Percentiles rank a stretch among this genome's conserved stretches.
These are phyloP conservation scores for Leptographium wingfieldii DNA, from an alignment of 2,329 filamentous ascomycete genomes.

Conservation along the genomic window DNA sequence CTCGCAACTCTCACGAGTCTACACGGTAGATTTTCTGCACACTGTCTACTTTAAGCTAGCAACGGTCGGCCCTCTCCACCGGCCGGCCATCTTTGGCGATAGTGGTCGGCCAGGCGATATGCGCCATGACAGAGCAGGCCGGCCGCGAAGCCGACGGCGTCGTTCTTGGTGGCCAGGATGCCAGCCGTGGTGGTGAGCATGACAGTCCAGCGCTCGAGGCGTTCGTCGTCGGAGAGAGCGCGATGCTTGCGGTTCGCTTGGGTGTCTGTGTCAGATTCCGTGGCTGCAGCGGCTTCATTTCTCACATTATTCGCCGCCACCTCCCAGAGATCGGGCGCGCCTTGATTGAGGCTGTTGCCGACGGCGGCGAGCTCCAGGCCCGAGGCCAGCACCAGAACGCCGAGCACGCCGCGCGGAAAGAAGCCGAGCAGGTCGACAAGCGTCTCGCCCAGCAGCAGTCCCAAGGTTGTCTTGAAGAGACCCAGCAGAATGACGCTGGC, in stretches of 20 bases:
- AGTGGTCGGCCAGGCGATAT: constrained; percentile 30
- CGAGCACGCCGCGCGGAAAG: constrained; percentile 68
- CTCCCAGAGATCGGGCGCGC: constrained; percentile 45
- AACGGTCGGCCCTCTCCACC: constrained; percentile 21
- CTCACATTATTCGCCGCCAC: not conserved
- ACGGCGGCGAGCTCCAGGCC: constrained; percentile 81
- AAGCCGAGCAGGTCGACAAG: constrained; percentile 56
- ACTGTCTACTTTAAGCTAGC: not conserved
- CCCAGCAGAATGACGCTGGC: constrained; percentile 74
- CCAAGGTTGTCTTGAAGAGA: constrained; percentile 59
- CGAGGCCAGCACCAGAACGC: constrained; percentile 80
- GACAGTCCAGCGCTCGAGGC: constrained; percentile 67
- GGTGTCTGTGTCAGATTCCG: constrained; percentile 1
- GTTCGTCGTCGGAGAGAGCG: constrained; percentile 52
- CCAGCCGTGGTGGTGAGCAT: constrained; percentile 82
- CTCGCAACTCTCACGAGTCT: too few species aligned
- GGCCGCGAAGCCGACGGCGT: constrained; percentile 73
- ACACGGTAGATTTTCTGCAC: too few species aligned
- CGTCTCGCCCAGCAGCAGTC: constrained; percentile 60
- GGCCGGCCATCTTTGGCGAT: not conserved
- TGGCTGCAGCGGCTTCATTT: not conserved
- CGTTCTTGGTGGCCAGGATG: constrained; percentile 77
- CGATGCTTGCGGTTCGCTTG: constrained; percentile 29
- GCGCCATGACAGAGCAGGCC: constrained; percentile 70
- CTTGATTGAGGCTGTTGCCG: constrained; percentile 71